These are phyloP conservation scores for Penicillium verhagenii DNA, from an alignment of 495 filamentous ascomycete species.

Conservation along the genomic window DNA sequence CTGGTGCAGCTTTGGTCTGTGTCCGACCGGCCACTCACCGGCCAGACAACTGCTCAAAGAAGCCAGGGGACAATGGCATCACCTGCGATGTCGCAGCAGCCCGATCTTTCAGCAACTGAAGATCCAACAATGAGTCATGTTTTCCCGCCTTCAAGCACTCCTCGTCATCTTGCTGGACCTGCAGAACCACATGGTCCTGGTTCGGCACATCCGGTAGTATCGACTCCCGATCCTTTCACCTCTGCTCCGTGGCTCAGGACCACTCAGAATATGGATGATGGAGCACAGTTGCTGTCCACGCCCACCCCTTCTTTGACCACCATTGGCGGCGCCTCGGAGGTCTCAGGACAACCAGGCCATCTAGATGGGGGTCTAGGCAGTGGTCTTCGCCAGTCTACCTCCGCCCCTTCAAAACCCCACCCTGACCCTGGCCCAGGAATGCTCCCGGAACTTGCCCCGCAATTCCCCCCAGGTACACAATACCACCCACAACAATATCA, in stretches of 20 bases:
- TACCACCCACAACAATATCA: slow-evolving; percentile 30
- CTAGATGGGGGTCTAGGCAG: slow-evolving; percentile 13
- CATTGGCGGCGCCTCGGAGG: slow-evolving; percentile 20
- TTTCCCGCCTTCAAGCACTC: slow-evolving; percentile 1
- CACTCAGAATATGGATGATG: slow-evolving; percentile 31
- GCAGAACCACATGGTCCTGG: slow-evolving; percentile 2
- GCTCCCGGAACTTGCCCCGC: slow-evolving; percentile 25
- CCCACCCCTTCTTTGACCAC: slow-evolving; percentile 35
- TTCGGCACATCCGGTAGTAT: slow-evolving; percentile 4
- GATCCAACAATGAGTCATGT: slow-evolving; percentile 4
- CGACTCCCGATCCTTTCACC: slow-evolving; percentile 25
- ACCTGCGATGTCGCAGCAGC: slow-evolving; percentile 13
- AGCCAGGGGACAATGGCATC: slow-evolving; percentile 6
- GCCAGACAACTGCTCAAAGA: slow-evolving; percentile 1
- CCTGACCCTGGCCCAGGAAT: slow-evolving; percentile 22
- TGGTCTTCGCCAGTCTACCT: slow-evolving; percentile 22
- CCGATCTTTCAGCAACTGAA: slow-evolving; percentile 5
- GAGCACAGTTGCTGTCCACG: slow-evolving; percentile 27
- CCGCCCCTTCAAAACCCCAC: slow-evolving; percentile 23
- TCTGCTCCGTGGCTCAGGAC: slow-evolving; percentile 34
- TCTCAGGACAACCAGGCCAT: slow-evolving; percentile 21
- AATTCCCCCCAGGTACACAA: slow-evolving; percentile 26
- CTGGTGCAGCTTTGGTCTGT: slow-evolving; percentile 34
- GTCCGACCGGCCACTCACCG: slow-evolving; percentile 8
- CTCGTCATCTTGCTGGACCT: slow-evolving; percentile 12